A percentile compares a stretch with the other conserved stretches of the same genome.
Evolutionary conservation across 306 rosid genomes (phyloP).

Genomic region (Rubus idaeus): DNA sequence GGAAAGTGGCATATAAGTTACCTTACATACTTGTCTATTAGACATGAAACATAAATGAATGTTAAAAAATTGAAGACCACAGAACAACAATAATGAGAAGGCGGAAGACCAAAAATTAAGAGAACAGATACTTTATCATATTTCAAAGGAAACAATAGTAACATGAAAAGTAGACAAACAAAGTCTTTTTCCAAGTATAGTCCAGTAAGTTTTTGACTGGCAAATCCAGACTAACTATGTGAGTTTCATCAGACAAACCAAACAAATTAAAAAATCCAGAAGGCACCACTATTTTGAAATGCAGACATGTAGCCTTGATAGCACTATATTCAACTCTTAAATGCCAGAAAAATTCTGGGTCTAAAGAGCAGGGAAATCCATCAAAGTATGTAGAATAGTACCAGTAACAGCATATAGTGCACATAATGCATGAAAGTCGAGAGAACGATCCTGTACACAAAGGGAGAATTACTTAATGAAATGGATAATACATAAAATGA

Average conservation of each 20-base stretch:
- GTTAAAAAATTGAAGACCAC: neutral
- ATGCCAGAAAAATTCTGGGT: neutral
- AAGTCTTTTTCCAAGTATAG: neutral
- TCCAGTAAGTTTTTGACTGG: neutral
- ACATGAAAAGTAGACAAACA: neutral
- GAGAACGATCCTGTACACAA: constrained; percentile 76
- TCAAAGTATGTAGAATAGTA: constrained; percentile 34
- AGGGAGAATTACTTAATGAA: neutral
- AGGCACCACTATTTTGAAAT: neutral
- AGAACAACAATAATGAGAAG: neutral
- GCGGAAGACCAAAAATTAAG: neutral
- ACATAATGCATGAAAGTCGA: constrained; percentile 64
- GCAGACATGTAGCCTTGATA: neutral
- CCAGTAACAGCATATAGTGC: constrained; percentile 85
- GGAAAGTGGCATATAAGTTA: neutral
- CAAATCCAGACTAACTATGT: neutral
- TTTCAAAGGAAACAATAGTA: neutral
- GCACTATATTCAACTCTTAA: too few species aligned
- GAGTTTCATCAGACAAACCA: neutral
- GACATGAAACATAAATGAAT: neutral
- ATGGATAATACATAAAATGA: neutral
- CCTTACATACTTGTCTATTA: neutral
- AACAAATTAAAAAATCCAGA: neutral
- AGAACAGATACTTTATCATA: neutral
- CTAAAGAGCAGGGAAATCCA: neutral